Evolutionary conservation across 1,284 basidiomycete species (phyloP).

Genomic region (Rhodotorula sp.): DNA sequence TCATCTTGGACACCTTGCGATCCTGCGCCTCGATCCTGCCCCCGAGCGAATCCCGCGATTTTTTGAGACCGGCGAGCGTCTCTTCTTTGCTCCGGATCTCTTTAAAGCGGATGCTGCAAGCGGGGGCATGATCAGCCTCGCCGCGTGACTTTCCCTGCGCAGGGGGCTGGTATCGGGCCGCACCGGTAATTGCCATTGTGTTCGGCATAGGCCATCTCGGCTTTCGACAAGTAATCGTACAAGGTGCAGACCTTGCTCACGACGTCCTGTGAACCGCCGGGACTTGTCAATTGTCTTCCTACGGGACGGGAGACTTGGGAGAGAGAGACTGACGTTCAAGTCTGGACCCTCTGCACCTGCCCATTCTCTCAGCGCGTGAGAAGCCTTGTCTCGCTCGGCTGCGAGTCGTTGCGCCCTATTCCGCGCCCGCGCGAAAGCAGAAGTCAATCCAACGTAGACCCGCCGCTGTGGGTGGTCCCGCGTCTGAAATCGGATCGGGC

Average conservation of each 20-base stretch:
- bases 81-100: constrained; percentile 45
- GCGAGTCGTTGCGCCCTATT: constrained; percentile 35
- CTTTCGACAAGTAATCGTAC: constrained; percentile 43
- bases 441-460: too few relatives aligned
- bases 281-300: background rate
- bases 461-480: too few relatives aligned
- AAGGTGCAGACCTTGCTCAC: constrained; percentile 43
- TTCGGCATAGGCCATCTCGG: constrained; percentile 43
- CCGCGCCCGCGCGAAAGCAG: too few relatives aligned
- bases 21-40: constrained; percentile 45
- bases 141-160: background rate
- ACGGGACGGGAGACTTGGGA: background rate
- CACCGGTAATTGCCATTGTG: constrained; percentile 43
- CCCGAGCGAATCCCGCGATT: constrained; percentile 42
- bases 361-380: constrained; percentile 44
- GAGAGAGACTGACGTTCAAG: constrained; percentile 35
- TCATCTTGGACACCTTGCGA: constrained; percentile 46
- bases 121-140: background rate
- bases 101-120: constrained; percentile 43
- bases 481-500: too few relatives aligned
- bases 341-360: constrained; percentile 44
- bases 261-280: constrained; percentile 37
- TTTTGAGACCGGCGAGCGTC: constrained; percentile 40
- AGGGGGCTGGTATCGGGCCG: background rate
- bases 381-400: constrained; percentile 39